phyloP scores from a whole-genome alignment of 75 land plant species.

The Sequoia sempervirens region DNA sequence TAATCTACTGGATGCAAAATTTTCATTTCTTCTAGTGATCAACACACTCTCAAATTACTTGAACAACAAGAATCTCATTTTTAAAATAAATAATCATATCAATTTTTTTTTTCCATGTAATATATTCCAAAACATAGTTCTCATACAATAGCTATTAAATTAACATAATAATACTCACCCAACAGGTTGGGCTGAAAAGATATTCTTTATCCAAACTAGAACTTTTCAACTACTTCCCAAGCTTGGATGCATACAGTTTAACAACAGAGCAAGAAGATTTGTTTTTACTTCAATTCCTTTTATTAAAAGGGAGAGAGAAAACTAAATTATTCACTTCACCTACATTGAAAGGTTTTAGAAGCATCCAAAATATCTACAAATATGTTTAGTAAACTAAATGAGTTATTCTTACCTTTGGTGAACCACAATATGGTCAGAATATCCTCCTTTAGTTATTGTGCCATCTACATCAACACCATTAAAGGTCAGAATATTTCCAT shows the following conservation, averaged over 20 bases:
- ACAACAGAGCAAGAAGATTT: not conserved
- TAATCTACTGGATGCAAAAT: too few relatives aligned
- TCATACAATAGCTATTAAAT: not conserved
- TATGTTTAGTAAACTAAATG: not conserved
- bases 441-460: slow-evolving; percentile 81
- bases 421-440: slow-evolving; percentile 60
- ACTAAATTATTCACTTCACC: not conserved
- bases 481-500: slow-evolving; percentile 32
- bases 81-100: too few relatives aligned
- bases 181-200: not conserved
- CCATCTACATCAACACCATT: slow-evolving; percentile 73
- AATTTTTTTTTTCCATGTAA: too few relatives aligned
- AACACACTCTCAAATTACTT: too few relatives aligned
- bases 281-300: not conserved
- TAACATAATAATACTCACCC: not conserved
- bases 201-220: not conserved
- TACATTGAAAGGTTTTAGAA: not conserved
- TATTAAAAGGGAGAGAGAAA: not conserved
- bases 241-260: not conserved
- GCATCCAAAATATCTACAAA: not conserved
- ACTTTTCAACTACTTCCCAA: not conserved
- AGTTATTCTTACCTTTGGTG: slow-evolving; percentile 51
- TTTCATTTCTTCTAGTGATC: too few relatives aligned
- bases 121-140: too few relatives aligned
- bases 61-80: too few relatives aligned